These are phyloP conservation scores for Chytridium lagenaria DNA, from an alignment of 371 early-diverging fungal genomes.

Conservation along the genomic window DNA sequence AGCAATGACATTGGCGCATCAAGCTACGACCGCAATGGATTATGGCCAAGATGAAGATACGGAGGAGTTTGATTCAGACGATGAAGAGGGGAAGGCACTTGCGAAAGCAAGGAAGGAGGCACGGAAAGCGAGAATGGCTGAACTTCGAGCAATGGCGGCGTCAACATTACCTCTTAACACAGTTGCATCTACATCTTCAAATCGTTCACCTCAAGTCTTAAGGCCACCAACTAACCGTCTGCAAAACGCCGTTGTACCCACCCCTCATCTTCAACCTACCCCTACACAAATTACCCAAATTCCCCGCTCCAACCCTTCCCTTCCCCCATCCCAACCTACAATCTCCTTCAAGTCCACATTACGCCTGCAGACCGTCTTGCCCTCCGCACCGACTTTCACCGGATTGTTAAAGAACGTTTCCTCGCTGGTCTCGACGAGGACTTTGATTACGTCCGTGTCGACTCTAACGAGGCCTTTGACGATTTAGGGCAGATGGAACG, in stretches of 20 bases:
- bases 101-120: slow-evolving; percentile 8
- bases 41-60: slow-evolving; percentile 17
- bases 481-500: slow-evolving; percentile 20
- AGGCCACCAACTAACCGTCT: too few species aligned
- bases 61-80: slow-evolving; percentile 37
- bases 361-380: slow-evolving; percentile 13
- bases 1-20: neutral
- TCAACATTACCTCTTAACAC: too few species aligned
- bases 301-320: neutral
- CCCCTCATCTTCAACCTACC: neutral
- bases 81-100: slow-evolving; percentile 23
- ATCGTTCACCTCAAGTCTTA: too few species aligned
- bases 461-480: slow-evolving; percentile 31
- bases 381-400: slow-evolving; percentile 26
- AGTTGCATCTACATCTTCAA: too few species aligned
- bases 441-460: slow-evolving; percentile 33
- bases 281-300: neutral
- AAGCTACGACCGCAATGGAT: neutral
- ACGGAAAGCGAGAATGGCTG: neutral
- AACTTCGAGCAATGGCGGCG: neutral
- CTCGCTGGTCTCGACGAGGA: slow-evolving; percentile 29
- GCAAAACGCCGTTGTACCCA: too few species aligned
- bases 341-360: slow-evolving; percentile 4
- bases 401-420: slow-evolving; percentile 38
- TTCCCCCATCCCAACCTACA: neutral